Evolutionary conservation across 2,329 filamentous ascomycete species (phyloP).

Genomic region (Paraconiothyrium sp.): DNA sequence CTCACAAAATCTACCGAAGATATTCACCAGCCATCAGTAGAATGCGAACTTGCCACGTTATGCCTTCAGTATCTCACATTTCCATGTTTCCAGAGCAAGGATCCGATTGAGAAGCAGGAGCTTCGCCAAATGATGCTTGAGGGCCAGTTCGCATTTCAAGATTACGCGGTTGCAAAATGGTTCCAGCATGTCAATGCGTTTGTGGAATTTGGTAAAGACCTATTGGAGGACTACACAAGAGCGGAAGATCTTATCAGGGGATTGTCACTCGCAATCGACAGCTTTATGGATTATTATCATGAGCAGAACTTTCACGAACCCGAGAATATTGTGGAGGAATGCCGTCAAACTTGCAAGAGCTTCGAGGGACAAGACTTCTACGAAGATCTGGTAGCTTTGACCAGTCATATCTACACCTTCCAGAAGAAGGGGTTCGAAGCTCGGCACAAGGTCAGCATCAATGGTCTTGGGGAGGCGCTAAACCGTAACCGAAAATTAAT

Average conservation of each 20-base stretch:
- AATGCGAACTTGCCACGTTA: constrained; percentile 36
- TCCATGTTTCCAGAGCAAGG: constrained; percentile 29
- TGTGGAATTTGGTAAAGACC: constrained; percentile 25
- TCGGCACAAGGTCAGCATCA: constrained; percentile 43
- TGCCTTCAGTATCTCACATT: constrained; percentile 40
- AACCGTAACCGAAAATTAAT: constrained; percentile 41
- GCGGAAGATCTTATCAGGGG: constrained; percentile 13
- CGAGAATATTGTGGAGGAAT: constrained; percentile 22
- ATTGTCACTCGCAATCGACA: constrained; percentile 28
- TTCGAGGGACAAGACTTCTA: constrained; percentile 30
- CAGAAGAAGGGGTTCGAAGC: constrained; percentile 42
- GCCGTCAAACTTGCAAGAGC: constrained; percentile 22
- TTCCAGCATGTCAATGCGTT: constrained; percentile 41
- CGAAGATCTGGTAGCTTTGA: constrained; percentile 34
- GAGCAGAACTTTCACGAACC: constrained; percentile 29
- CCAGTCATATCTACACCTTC: constrained; percentile 42
- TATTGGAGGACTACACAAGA: constrained; percentile 26
- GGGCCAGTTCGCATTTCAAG: constrained; percentile 39
- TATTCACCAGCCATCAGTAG: constrained; percentile 32
- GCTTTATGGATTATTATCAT: constrained; percentile 30
- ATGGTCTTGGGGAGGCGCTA: constrained; percentile 35
- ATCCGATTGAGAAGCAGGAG: constrained; percentile 18
- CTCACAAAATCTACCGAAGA: constrained; percentile 29
- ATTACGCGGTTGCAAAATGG: constrained; percentile 44
- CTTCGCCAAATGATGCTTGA: constrained; percentile 26